These are phyloP conservation scores for Sphaerulina musiva DNA, from an alignment of 2,329 filamentous ascomycete genomes.

Conservation along the genomic window DNA sequence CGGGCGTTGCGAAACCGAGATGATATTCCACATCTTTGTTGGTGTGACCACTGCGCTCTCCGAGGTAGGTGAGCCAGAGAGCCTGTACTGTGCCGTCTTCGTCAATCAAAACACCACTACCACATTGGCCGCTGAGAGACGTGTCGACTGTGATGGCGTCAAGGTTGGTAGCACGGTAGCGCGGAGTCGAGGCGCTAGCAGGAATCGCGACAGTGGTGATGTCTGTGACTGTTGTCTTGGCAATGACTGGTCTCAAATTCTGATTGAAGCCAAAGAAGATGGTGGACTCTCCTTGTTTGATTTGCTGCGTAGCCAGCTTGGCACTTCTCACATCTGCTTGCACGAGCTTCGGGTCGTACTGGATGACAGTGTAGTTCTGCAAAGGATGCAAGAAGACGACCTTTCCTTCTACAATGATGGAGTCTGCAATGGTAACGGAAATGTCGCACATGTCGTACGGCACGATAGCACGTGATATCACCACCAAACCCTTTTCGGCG, in stretches of 20 bases:
- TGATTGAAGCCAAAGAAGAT: slow-evolving; percentile 99
- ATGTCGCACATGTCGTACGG: slow-evolving; percentile 97
- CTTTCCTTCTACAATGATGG: slow-evolving; percentile 87
- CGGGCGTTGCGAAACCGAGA: slow-evolving; percentile 81
- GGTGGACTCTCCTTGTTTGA: slow-evolving; percentile 88
- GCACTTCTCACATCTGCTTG: slow-evolving; percentile 88
- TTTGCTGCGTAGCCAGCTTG: slow-evolving; percentile 68
- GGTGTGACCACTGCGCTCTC: slow-evolving; percentile 70
- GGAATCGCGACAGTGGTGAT: slow-evolving; percentile 96
- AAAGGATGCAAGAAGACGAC: slow-evolving; percentile 93
- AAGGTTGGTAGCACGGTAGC: slow-evolving; percentile 90
- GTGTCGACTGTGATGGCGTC: slow-evolving; percentile 97
- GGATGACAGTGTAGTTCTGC: slow-evolving; percentile 92
- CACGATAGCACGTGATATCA: slow-evolving; percentile 89
- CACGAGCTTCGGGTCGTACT: slow-evolving; percentile 91
- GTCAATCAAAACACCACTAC: slow-evolving; percentile 83
- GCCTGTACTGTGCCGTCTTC: slow-evolving; percentile 91
- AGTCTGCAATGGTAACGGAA: slow-evolving; percentile 91
- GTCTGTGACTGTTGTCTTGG: slow-evolving; percentile 90
- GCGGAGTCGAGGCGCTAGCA: slow-evolving; percentile 80
- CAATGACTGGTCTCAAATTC: slow-evolving; percentile 86
- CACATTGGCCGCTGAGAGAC: slow-evolving; percentile 81
- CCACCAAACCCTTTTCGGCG: slow-evolving; percentile 87
- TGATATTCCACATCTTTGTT: slow-evolving; percentile 95
- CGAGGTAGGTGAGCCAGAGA: slow-evolving; percentile 93